Percentiles rank a stretch among this genome's conserved stretches.
Evolutionary conservation across 306 rosid species (phyloP).

Genomic region (Vigna angularis): DNA sequence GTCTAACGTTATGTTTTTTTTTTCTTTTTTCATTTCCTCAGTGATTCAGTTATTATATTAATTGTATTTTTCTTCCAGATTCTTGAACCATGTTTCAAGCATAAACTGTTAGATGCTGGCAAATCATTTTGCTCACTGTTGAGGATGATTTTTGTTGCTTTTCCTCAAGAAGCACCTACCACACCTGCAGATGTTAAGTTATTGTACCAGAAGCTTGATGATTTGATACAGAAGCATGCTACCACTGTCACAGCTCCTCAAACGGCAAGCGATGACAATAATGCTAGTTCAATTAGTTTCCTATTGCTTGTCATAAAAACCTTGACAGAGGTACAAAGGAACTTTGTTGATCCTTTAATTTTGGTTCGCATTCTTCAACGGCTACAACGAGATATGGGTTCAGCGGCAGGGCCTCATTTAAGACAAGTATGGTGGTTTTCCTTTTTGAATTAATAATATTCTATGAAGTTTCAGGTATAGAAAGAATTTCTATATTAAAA

Average conservation of each 20-base stretch:
- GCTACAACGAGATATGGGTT: slow-evolving; percentile 93
- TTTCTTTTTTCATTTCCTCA: slow-evolving; percentile 25
- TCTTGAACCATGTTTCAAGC: slow-evolving; percentile 98
- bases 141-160: slow-evolving; percentile 95
- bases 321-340: slow-evolving; percentile 91
- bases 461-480: background rate
- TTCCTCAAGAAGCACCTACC: slow-evolving; percentile 84
- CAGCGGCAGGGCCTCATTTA: slow-evolving; percentile 77
- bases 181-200: slow-evolving; percentile 81
- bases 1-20: slow-evolving; percentile 27
- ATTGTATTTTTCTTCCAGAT: slow-evolving; percentile 63
- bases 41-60: slow-evolving; percentile 16
- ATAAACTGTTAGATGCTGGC: slow-evolving; percentile 91
- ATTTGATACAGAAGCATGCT: slow-evolving; percentile 89
- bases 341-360: slow-evolving; percentile 77
- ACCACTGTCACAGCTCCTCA: slow-evolving; percentile 72
- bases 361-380: slow-evolving; percentile 95
- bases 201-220: slow-evolving; percentile 90
- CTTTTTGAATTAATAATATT: background rate
- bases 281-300: slow-evolving; percentile 81
- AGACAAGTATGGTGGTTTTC: slow-evolving; percentile 74
- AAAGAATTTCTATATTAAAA: slow-evolving; percentile 3
- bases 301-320: slow-evolving; percentile 89
- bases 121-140: slow-evolving; percentile 93
- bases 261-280: slow-evolving; percentile 80